Evolutionary conservation across 2,329 filamentous ascomycete genomes (phyloP), one percentile per base, ranked within the genome.

Genomic region (Trichoderma atroviride): DNA sequence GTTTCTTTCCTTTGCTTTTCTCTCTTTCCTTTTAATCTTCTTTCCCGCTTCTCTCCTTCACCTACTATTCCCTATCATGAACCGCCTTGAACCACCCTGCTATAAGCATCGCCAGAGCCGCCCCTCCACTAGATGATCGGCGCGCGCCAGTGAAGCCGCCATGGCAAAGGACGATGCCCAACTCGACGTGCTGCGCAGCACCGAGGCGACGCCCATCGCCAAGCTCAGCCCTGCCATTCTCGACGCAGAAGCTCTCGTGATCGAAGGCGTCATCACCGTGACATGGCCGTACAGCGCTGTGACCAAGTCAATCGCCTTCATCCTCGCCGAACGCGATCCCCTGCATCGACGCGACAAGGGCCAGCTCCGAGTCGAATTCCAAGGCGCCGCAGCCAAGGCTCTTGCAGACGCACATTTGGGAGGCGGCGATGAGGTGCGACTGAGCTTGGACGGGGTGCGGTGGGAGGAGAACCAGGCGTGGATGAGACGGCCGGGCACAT

Each of bases 211-310:
- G 11, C 81, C 87, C 22, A 90, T 91, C 73, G 83, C 88, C 9
- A 81, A 87, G 70, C 82, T 91, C 40, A 77, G 74, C 40, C 87
- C 88, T 6, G 80, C 83, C 10, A 74, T 88, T 6, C 68, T 79
- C 16, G 77, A 84, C 14, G 77, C 79, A 29, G 69, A 75, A 2
- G 77, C 80, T 6, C 81, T 81, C 70, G 81, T 83, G 14, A 80
- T 97, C 37, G 86, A 88, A 69, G 94, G 92, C 50, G 84, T 92
- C 19, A 88, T 97, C 27, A 95, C 93, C 10, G 88, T 98, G 43
- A 89, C 93, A 69, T 98, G 95, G 94, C 95, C 95, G 0, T 97
- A 93, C 79, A 97, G 92, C 72, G 91, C 91, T 27, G 88, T 93
- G 31, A 91, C 87, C 35, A 87, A 87, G 65, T 89, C 89, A 50